phyloP scores from a whole-genome alignment of 2,329 filamentous ascomycete species.

The Ascochyta fabae region DNA sequence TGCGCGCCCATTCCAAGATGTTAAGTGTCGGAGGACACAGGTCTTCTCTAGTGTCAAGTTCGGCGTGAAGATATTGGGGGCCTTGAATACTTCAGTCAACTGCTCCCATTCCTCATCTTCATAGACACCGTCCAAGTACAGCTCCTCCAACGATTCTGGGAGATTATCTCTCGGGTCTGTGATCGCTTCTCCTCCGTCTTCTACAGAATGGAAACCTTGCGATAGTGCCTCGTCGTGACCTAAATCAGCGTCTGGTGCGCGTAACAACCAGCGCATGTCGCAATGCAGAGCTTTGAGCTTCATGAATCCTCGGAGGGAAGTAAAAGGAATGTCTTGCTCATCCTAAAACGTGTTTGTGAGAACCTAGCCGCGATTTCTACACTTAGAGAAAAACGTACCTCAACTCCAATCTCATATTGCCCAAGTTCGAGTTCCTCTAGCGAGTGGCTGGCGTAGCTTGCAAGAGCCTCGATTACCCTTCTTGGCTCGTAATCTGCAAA shows the following conservation, averaged over 20 bases:
- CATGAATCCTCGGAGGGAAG: background rate
- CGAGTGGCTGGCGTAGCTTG: conserved; percentile 9
- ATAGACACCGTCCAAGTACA: conserved; percentile 1
- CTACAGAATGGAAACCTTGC: background rate
- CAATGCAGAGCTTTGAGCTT: conserved; percentile 9
- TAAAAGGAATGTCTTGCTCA: background rate
- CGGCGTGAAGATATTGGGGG: background rate
- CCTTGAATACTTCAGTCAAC: background rate
- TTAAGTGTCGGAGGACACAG: background rate
- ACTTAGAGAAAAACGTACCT: background rate
- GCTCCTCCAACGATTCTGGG: conserved; percentile 7
- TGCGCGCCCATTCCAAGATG: background rate
- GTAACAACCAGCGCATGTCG: conserved; percentile 2
- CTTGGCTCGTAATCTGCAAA: conserved; percentile 14
- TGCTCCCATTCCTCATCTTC: background rate
- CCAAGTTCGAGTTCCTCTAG: conserved; percentile 11
- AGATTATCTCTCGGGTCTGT: conserved; percentile 9
- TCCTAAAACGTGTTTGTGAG: background rate
- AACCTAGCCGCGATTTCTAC: background rate
- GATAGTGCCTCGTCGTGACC: background rate
- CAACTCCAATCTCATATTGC: background rate
- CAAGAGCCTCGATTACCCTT: conserved; percentile 13
- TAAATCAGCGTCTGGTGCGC: background rate
- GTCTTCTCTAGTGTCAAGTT: conserved; percentile 5
- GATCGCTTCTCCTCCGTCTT: background rate